Percentiles rank a stretch among this genome's conserved stretches.
These are phyloP conservation scores for Crithidia expoeki DNA, from an alignment of 208 protist genomes.

Conservation along the genomic window DNA sequence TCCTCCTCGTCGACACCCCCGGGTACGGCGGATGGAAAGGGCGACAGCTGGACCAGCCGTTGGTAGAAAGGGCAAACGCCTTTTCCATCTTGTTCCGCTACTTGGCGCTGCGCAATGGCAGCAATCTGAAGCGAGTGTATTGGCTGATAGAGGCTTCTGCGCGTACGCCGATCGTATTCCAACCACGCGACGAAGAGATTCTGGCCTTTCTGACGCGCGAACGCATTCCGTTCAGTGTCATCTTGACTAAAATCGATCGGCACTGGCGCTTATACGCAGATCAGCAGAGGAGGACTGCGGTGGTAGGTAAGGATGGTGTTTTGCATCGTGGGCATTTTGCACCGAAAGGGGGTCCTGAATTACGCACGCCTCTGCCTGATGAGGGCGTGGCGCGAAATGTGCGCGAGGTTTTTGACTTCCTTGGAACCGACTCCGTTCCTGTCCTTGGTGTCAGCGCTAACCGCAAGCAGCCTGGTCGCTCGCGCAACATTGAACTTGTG, in stretches of 20 bases:
- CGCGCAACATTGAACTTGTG: slow-evolving; percentile 67
- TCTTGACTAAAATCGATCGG: slow-evolving; percentile 87
- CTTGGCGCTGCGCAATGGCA: slow-evolving; percentile 72
- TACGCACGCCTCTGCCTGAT: slow-evolving; percentile 21
- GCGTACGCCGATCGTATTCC: slow-evolving; percentile 45
- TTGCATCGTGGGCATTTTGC: slow-evolving; percentile 18
- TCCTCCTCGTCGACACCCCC: slow-evolving; percentile 88
- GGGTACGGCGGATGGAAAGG: slow-evolving; percentile 88
- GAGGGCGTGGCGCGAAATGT: slow-evolving; percentile 61
- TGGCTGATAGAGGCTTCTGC: slow-evolving; percentile 80
- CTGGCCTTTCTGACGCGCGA: slow-evolving; percentile 70
- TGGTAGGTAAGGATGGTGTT: slow-evolving; percentile 39
- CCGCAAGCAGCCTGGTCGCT: slow-evolving; percentile 50
- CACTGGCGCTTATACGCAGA: slow-evolving; percentile 54
- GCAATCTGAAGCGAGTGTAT: slow-evolving; percentile 85
- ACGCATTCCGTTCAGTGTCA: slow-evolving; percentile 79
- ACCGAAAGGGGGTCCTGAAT: not conserved
- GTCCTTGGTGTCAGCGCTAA: slow-evolving; percentile 74
- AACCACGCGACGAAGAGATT: slow-evolving; percentile 81
- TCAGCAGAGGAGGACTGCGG: slow-evolving; percentile 23
- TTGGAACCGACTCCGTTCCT: slow-evolving; percentile 71
- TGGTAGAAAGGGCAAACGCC: slow-evolving; percentile 61
- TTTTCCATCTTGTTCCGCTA: slow-evolving; percentile 89
- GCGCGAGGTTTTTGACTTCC: slow-evolving; percentile 63
- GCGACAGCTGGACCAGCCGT: slow-evolving; percentile 39